Percentiles rank a stretch among this genome's conserved stretches.
Evolutionary conservation across 1,284 basidiomycete species (phyloP).

Genomic region (Malassezia vespertilionis): DNA sequence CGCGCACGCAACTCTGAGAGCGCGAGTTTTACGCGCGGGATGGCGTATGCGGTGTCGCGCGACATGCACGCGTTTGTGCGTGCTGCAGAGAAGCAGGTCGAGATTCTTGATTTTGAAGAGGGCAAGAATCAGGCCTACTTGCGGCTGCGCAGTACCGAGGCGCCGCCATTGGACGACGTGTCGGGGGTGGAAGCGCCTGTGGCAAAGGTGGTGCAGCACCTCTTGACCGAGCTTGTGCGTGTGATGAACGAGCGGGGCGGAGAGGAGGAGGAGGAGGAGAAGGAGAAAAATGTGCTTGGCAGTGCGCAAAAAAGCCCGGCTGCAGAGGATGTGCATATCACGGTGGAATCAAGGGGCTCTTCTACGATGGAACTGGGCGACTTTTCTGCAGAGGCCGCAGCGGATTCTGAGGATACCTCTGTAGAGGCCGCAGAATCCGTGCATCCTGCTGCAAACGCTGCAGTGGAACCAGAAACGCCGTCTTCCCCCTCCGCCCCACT

Average conservation of each 20-base stretch:
- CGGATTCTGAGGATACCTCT: too few species aligned
- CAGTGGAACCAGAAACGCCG: too few species aligned
- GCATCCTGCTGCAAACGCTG: too few species aligned
- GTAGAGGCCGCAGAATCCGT: too few species aligned
- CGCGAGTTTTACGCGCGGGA: conserved; percentile 1
- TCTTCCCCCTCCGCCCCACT: too few species aligned
- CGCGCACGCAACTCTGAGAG: conserved; percentile 8
- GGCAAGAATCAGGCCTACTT: conserved; percentile 13
- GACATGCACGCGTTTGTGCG: conserved; percentile 69
- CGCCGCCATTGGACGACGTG: not conserved
- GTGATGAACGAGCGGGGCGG: not conserved
- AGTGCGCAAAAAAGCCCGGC: too few species aligned
- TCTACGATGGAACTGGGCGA: too few species aligned
- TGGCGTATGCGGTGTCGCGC: conserved; percentile 53
- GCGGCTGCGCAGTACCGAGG: conserved; percentile 17
- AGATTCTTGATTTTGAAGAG: conserved; percentile 27
- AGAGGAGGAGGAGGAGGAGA: too few species aligned
- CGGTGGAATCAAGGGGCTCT: too few species aligned
- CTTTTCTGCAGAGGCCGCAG: not conserved
- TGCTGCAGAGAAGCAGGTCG: conserved; percentile 46
- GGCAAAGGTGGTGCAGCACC: not conserved
- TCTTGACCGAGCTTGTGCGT: not conserved
- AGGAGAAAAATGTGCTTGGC: too few species aligned
- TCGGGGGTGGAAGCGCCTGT: not conserved
- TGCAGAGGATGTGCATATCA: too few species aligned